These are phyloP conservation scores for Porogramme epimiltina DNA, from an alignment of 1,284 basidiomycete species.

Conservation along the genomic window DNA sequence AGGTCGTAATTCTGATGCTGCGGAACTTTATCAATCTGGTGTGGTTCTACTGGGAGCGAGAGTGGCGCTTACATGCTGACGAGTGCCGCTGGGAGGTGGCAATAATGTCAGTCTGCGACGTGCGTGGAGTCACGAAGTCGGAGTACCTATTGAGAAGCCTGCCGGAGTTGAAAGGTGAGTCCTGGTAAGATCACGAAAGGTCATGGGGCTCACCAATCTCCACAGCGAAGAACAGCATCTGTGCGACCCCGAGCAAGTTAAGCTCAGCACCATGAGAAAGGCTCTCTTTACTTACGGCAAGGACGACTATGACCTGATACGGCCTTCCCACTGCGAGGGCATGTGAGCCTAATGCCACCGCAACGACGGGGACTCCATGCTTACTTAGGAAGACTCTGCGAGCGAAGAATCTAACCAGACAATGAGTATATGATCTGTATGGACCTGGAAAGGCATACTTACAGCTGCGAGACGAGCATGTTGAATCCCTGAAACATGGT, in stretches of 20 bases:
- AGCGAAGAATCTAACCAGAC: background rate
- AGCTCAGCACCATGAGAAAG: background rate
- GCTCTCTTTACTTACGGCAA: constrained; percentile 1
- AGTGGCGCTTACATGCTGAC: background rate
- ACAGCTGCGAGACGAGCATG: constrained; percentile 2
- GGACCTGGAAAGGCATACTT: background rate
- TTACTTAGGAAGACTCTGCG: constrained; percentile 1
- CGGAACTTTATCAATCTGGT: too few species aligned
- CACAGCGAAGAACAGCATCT: background rate
- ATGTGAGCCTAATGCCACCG: background rate
- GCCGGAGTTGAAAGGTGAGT: background rate
- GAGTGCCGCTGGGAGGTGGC: background rate
- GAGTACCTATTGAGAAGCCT: constrained; percentile 3
- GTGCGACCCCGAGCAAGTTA: background rate
- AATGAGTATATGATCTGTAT: background rate
- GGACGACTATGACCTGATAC: background rate
- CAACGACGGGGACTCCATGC: background rate
- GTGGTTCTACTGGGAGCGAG: background rate
- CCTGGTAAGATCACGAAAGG: background rate
- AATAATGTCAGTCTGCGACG: background rate
- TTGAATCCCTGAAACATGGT: background rate
- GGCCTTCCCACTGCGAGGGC: background rate
- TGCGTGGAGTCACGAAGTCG: background rate
- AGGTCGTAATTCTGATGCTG: background rate
- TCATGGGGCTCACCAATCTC: constrained; percentile 1